A percentile compares a stretch with the other conserved stretches of the same genome.
These are phyloP conservation scores for Pholiota adiposa DNA, from an alignment of 1,284 basidiomycete genomes.

Conservation along the genomic window DNA sequence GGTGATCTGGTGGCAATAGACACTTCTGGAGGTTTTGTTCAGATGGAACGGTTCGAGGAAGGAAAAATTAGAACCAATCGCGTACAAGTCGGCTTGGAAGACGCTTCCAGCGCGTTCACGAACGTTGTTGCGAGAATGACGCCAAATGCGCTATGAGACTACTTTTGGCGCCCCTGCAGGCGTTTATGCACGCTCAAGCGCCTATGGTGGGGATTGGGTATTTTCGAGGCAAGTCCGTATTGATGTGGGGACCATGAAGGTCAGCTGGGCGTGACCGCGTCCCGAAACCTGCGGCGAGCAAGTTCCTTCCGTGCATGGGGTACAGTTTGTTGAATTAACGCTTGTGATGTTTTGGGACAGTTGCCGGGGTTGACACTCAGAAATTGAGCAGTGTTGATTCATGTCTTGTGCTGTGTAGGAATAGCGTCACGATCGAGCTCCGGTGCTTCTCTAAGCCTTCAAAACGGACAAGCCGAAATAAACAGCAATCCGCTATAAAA, in stretches of 20 bases:
- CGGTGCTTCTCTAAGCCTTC: conserved; percentile 6
- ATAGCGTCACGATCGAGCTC: background rate
- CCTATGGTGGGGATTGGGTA: background rate
- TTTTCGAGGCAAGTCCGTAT: background rate
- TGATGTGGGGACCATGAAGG: background rate
- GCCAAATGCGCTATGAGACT: conserved; percentile 5
- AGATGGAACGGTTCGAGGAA: background rate
- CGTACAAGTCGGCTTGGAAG: background rate
- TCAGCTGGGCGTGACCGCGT: conserved; percentile 9
- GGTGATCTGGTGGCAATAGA: too few species aligned
- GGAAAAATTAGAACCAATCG: background rate
- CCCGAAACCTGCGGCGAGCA: conserved; percentile 10
- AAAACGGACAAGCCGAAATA: conserved; percentile 20
- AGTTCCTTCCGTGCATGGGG: conserved; percentile 16
- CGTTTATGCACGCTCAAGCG: background rate
- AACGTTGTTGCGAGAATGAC: conserved; percentile 15
- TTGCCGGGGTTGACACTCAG: conserved; percentile 12
- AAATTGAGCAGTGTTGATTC: conserved; percentile 1
- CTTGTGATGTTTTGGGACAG: conserved; percentile 12
- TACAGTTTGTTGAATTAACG: background rate
- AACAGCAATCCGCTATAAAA: conserved; percentile 24
- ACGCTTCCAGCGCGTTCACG: background rate
- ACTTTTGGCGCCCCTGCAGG: background rate
- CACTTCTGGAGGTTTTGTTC: background rate
- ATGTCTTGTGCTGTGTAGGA: background rate